Percentiles rank a stretch among this genome's conserved stretches.
Conservation (phyloP, 805 yeast species). For the Spathaspora girioi region DNA sequence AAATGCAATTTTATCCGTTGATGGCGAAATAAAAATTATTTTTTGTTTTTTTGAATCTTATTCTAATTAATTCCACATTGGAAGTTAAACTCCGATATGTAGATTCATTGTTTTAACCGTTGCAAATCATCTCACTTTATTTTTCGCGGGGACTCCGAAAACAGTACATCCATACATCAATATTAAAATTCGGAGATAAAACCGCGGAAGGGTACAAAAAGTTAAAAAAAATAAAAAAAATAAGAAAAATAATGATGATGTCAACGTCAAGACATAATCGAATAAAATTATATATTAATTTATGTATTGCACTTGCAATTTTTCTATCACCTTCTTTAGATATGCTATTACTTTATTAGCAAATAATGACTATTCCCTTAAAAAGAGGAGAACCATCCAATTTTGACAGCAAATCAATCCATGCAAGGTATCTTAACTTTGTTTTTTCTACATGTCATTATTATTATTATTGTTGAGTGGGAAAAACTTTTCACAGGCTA, state of each 20-base stretch:
- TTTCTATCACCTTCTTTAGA: background rate
- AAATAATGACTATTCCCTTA: background rate
- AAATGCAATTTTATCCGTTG: background rate
- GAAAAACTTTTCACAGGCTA: background rate
- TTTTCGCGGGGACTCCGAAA: slow-evolving; percentile 4
- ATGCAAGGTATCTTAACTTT: background rate
- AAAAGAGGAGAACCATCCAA: background rate
- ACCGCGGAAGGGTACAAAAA: background rate
- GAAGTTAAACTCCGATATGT: background rate
- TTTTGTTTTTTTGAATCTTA: background rate
- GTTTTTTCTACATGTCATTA: no score
- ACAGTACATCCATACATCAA: background rate
- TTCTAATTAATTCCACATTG: background rate
- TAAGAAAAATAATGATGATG: slow-evolving; percentile 1
- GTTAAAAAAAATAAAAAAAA: background rate
- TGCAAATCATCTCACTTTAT: background rate
- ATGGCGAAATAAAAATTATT: background rate
- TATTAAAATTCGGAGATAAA: background rate
- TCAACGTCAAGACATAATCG: background rate
- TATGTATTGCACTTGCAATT: background rate
- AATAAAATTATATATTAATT: background rate
- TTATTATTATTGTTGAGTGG: background rate
- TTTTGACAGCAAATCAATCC: background rate
- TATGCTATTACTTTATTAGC: no score
- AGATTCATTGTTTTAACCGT: background rate